Percentiles rank a stretch among this genome's conserved stretches.
These are phyloP conservation scores for Aspergillus oerlinghausenensis DNA, from an alignment of 2,329 filamentous ascomycete species.

Conservation along the genomic window DNA sequence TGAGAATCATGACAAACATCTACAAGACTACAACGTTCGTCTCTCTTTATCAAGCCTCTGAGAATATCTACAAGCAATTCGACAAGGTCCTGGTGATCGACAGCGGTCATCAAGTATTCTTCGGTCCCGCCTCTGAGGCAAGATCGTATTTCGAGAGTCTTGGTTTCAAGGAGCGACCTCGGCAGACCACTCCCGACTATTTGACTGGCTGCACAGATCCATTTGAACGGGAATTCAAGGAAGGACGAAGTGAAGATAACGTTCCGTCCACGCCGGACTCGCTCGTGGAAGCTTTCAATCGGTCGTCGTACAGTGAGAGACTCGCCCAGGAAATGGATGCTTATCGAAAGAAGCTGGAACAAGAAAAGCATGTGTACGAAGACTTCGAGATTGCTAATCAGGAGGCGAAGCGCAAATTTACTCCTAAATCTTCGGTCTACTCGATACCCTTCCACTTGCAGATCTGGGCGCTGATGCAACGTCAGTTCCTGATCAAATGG, in stretches of 20 bases:
- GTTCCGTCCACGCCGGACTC: constrained; percentile 65
- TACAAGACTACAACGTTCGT: constrained; percentile 82
- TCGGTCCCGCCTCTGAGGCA: constrained; percentile 64
- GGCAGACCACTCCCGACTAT: constrained; percentile 78
- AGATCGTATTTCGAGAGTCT: constrained; percentile 71
- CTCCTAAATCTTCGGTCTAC: constrained; percentile 70
- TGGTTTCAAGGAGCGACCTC: constrained; percentile 68
- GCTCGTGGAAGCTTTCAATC: constrained; percentile 65
- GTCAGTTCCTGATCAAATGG: constrained; percentile 80
- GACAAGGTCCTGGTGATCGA: constrained; percentile 84
- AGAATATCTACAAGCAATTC: constrained; percentile 73
- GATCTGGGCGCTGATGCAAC: constrained; percentile 75
- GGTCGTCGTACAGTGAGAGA: constrained; percentile 55
- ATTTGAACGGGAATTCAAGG: constrained; percentile 73
- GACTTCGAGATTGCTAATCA: constrained; percentile 72
- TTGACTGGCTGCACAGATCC: constrained; percentile 77
- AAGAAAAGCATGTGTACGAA: constrained; percentile 64
- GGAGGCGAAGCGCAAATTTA: constrained; percentile 73
- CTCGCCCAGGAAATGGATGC: constrained; percentile 62
- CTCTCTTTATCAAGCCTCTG: constrained; percentile 78
- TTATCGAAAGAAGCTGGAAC: constrained; percentile 61
- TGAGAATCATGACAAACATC: constrained; percentile 76
- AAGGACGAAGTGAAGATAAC: constrained; percentile 61
- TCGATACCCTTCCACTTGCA: constrained; percentile 78
- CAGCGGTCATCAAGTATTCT: constrained; percentile 69